Percentiles rank a stretch among this genome's conserved stretches.
Conservation (phyloP, 805 yeast species). For the Barnettozyma vustinii region DNA sequence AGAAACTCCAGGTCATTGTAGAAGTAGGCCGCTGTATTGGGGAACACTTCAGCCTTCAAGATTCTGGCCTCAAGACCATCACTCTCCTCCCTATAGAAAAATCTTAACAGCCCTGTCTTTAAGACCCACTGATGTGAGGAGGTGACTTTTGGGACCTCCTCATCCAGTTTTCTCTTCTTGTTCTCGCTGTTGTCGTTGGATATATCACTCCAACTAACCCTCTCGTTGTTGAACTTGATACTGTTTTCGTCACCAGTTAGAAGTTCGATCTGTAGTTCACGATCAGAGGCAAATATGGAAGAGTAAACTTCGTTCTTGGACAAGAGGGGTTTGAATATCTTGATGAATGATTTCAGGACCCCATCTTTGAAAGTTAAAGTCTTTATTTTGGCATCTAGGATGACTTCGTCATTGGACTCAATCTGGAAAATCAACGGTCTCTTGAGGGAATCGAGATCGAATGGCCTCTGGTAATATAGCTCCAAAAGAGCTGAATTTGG, state of each 20-base stretch:
- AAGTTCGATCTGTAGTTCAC: neutral
- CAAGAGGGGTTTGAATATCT: constrained; percentile 2
- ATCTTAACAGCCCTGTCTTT: constrained; percentile 2
- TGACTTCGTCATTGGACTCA: constrained; percentile 1
- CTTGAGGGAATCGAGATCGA: constrained; percentile 29
- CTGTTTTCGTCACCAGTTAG: neutral
- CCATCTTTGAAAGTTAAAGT: neutral
- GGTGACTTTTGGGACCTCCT: neutral
- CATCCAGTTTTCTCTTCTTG: constrained; percentile 6
- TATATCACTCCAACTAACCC: neutral
- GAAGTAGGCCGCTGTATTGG: neutral
- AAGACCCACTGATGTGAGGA: neutral
- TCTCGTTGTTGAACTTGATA: neutral
- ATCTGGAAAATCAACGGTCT: constrained; percentile 6
- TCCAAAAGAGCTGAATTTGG: neutral
- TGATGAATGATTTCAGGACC: neutral
- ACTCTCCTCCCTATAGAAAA: neutral
- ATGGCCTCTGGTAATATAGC: constrained; percentile 40
- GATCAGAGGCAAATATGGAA: neutral
- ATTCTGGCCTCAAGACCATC: neutral
- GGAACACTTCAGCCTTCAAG: constrained; percentile 3
- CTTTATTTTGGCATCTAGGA: neutral
- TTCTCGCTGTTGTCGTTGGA: neutral
- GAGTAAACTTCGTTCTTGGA: neutral
- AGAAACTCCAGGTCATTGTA: constrained; percentile 1